phyloP scores from a whole-genome alignment of 2,329 filamentous ascomycete genomes.

The Taxawa tesnikishii region DNA sequence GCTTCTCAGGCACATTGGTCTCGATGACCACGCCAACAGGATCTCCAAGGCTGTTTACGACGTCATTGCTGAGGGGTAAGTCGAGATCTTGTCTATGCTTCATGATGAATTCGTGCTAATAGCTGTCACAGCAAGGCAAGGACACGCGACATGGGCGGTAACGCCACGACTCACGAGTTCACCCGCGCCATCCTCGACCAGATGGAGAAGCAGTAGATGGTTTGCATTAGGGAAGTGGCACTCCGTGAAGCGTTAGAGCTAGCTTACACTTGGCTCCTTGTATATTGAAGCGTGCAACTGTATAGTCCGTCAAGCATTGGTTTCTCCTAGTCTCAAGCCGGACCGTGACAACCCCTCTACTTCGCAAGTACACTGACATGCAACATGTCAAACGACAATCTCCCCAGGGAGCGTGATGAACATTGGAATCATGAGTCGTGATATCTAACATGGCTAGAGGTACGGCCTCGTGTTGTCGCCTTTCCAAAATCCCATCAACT shows the following conservation, averaged over 20 bases:
- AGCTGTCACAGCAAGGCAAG: conserved; percentile 57
- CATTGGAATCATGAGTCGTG: not conserved
- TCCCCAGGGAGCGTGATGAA: conserved; percentile 1
- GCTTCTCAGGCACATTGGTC: conserved; percentile 91
- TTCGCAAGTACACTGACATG: too few relatives aligned
- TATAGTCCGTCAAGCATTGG: too few relatives aligned
- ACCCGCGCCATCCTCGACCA: conserved; percentile 86
- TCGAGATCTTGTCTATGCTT: conserved; percentile 12
- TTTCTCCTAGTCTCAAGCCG: too few relatives aligned
- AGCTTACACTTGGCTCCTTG: too few relatives aligned
- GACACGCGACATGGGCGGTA: conserved; percentile 93
- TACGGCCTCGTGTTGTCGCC: conserved; percentile 41
- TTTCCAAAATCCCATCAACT: conserved; percentile 50
- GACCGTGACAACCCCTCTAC: too few relatives aligned
- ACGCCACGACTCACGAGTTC: conserved; percentile 84
- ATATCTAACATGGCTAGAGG: conserved; percentile 7
- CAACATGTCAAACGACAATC: too few relatives aligned
- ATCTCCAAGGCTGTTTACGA: conserved; percentile 81
- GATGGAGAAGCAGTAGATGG: conserved; percentile 54
- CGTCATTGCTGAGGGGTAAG: conserved; percentile 82
- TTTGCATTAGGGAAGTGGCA: too few relatives aligned
- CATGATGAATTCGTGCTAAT: conserved; percentile 11
- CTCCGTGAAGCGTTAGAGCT: too few relatives aligned
- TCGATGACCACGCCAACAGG: conserved; percentile 96
- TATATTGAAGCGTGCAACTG: too few relatives aligned